A percentile compares a stretch with the other conserved stretches of the same genome.
These are phyloP conservation scores for Ogataea corticis DNA, from an alignment of 805 yeast species.

Conservation along the genomic window DNA sequence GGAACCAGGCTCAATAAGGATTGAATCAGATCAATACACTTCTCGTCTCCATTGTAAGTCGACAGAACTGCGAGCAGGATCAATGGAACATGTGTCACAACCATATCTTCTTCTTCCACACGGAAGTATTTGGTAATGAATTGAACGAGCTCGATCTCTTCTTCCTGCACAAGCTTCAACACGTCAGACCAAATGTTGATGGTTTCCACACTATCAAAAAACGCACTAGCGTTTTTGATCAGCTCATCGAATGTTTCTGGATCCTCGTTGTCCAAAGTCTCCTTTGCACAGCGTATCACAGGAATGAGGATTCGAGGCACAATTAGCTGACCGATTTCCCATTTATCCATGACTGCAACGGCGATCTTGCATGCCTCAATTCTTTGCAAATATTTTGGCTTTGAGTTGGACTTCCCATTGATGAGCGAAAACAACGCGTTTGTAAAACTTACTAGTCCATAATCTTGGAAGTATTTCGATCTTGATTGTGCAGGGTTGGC, in stretches of 20 bases:
- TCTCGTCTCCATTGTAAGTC: conserved; percentile 22
- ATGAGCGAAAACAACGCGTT: conserved; percentile 55
- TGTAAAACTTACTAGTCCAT: conserved; percentile 53
- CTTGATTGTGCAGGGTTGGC: conserved; percentile 29
- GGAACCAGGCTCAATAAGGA: conserved; percentile 58
- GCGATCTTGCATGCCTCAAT: conserved; percentile 63
- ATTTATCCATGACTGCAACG: conserved; percentile 79
- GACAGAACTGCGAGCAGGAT: conserved; percentile 52
- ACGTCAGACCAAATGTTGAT: conserved; percentile 72
- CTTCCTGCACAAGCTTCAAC: conserved; percentile 41
- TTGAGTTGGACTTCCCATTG: conserved; percentile 28
- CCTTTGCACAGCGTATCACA: conserved; percentile 50
- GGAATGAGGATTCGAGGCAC: conserved; percentile 73
- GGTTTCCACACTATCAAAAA: conserved; percentile 88
- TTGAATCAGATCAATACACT: conserved; percentile 44
- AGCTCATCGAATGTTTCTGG: conserved; percentile 43
- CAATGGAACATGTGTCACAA: conserved; percentile 72
- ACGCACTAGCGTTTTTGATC: conserved; percentile 57
- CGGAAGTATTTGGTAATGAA: conserved; percentile 68
- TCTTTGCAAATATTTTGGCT: conserved; percentile 32
- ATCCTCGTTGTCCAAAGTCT: conserved; percentile 23
- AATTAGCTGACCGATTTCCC: conserved; percentile 86
- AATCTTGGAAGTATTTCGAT: conserved; percentile 57
- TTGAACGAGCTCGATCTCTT: conserved; percentile 48
- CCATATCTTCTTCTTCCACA: conserved; percentile 85